Evolutionary conservation across 129 eudicot species (phyloP), one percentile per base, ranked within the genome.

Genomic region (Deinandra increscens): DNA sequence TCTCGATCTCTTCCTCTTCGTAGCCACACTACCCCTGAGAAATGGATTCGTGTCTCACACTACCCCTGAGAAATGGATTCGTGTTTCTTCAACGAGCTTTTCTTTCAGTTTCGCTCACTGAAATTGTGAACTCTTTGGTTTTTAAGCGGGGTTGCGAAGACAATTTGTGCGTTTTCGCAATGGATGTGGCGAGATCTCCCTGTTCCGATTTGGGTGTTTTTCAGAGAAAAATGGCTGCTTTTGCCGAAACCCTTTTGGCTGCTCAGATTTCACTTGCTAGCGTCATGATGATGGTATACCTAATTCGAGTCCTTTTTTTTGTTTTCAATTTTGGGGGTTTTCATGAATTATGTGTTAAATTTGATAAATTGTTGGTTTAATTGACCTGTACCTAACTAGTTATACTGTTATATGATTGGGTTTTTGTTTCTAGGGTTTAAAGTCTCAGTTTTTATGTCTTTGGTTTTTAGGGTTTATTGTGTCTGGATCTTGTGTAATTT

Each of bases 241-340:
- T 79, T 55, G 66, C 80, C 12, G 80, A 83, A 20, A 56, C 91
- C 78, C 72, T 87, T 79, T 78, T 90, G 66, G 78, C 83, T 78
- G 92, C 93, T 85, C 88, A 86, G 51, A 76, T 78, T 77, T 81
- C 92, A 70, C 37, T 91, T 55, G 78, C 87, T 82, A 80, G 72
- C 74, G 75, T 91, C 43, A 38, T 85, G 37, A 51, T 78, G 69
- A 62, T 77, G 95, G 97, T 90, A 81, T 64, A 22, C 7, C n/a
- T 60, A 68, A 68, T 4, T 12, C 60, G 44, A 37, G 38, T 48
- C 66, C 15, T 20, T 33, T 36, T n/a, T n/a, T 7, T 8, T 2
- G 15, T 17, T 58, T 46, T 11, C 39, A 4, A 17, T 5, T 19
- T 26, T 65, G 48, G 36, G 38, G 38, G 5, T 45, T 43, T 42